Evolutionary conservation across 2,329 filamentous ascomycete species (phyloP), one percentile per base, ranked within the genome.

Genomic region (Xylariaceae sp.): DNA sequence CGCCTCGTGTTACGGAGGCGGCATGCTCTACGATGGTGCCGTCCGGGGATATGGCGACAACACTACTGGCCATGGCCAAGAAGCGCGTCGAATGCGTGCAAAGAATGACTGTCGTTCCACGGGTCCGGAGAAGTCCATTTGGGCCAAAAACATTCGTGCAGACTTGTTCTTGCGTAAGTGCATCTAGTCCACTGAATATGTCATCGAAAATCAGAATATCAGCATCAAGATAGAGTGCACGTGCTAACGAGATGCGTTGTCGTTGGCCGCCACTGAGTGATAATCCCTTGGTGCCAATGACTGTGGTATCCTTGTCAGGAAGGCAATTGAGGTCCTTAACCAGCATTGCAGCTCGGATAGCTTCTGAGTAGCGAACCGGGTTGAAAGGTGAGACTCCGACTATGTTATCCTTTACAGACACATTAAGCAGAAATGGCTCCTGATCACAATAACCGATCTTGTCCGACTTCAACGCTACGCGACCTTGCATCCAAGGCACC

Each of bases 191-290:
- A 41, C 68, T 71, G 12, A 72, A 66, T 1, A 69, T 54, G 54
- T 73, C 71, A 41, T 72, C 71, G 5, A 71, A 49, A 3, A 73
- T 45, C 4, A 69, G 28, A 5, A 71, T 45, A 13, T 63, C 56
- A 6, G 63, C 51, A 1, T 65, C 54, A 1, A 66, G 46, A 44
- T 69, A 72, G 0, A 72, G 53, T 4, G 66, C 64, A 9, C 69
- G 58, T 3, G 69, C 68, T 31, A 71, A 47, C 4, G 63, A 57
- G 2, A 75, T 63, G 12, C 73, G 69, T 51, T 75, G 72, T 54
- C 71, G 73, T 54, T 79, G 76, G 0, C 76, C 76, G 10, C 76
- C 76, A 5, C 73, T 75, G 1, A 79, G 65, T 7, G 69, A 70
- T 45, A 76, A 66, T 0, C 76, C 76, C 31, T 74, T 73, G 45